A percentile compares a stretch with the other conserved stretches of the same genome.
These are phyloP conservation scores for Umbelopsis sp. DNA, from an alignment of 371 early-diverging fungal species.

Conservation along the genomic window DNA sequence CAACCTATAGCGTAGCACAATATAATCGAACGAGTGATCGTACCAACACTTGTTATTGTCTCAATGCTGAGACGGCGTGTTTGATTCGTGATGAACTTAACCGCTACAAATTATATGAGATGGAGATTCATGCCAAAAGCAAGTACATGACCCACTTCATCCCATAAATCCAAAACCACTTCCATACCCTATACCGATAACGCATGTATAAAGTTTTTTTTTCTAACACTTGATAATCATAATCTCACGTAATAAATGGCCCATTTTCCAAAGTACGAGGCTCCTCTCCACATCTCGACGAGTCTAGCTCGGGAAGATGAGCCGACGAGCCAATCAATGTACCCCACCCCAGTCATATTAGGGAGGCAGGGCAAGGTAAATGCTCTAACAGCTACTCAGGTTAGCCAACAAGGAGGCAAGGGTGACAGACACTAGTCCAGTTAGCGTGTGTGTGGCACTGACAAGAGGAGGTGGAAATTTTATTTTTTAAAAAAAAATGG, in stretches of 20 bases:
- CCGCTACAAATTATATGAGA: slow-evolving; percentile 9
- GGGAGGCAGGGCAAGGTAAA: neutral
- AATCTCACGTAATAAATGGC: no score
- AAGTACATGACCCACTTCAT: slow-evolving; percentile 15
- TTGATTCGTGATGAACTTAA: slow-evolving; percentile 6
- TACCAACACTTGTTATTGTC: slow-evolving; percentile 5
- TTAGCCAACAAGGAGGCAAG: no score
- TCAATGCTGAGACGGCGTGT: slow-evolving; percentile 2
- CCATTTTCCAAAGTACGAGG: no score
- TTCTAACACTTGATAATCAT: no score
- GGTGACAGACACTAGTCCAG: no score
- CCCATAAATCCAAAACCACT: neutral
- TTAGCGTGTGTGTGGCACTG: neutral
- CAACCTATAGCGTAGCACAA: neutral
- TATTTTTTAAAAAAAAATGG: neutral
- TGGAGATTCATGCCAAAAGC: slow-evolving; percentile 3
- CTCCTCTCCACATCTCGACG: no score
- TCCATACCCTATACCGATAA: neutral
- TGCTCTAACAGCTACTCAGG: no score
- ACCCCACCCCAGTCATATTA: neutral
- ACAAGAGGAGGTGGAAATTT: neutral
- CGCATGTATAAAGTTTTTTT: no score
- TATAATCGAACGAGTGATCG: slow-evolving; percentile 13
- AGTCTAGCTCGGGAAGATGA: neutral
- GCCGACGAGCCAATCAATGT: neutral